Evolutionary conservation across 2,329 filamentous ascomycete species (phyloP), one percentile per base, ranked within the genome.

Genomic region (Talaromyces sp.): DNA sequence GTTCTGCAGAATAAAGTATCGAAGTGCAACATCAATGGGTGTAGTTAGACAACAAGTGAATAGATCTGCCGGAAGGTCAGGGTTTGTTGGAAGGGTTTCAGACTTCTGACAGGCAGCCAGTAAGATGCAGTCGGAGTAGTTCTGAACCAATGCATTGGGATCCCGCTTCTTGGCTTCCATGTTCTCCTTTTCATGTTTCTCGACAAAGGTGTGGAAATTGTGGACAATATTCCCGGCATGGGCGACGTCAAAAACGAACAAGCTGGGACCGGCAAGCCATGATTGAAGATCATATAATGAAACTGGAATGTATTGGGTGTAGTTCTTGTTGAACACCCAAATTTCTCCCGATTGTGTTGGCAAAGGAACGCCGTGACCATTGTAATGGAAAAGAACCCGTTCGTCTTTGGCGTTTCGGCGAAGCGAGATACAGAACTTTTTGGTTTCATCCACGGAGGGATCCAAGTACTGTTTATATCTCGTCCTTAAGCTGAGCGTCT

Each of bases 321-420:
- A 99, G 68, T 92, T 98, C 69, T 95, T 94, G 77, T 99, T 99
- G 76, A 99, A 99, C 5, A 98, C 96, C 95, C 95, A 99, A 23
- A 99, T 96, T 75, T 99, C 95, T 14, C 95, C 95, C 4, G 94
- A 97, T 3, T 90, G 87, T 0, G 95, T 99, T 3, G 95, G 95
- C 71, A 97, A 92, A 1, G 95, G 95, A 10, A 99, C 95, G 54
- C 95, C 95, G 75, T 99, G 95, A 16, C 95, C 95, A 70, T 99
- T 99, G 82, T 99, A 99, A 74, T 99, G 95, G 69, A 99, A 91
- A n/a, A 99, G 81, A 1, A 99, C 92, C 56, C 95, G 85, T 79
- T 99, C 95, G 62, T 97, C 93, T 75, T 97, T 96, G 56, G 95
- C 94, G 72, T 96, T 97, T 65, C 92, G 85, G 34, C 95, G 87